Base-by-base conservation (phyloP, 768 basidiomycete species). In the Tubosaeta brunneosetosa region DNA sequence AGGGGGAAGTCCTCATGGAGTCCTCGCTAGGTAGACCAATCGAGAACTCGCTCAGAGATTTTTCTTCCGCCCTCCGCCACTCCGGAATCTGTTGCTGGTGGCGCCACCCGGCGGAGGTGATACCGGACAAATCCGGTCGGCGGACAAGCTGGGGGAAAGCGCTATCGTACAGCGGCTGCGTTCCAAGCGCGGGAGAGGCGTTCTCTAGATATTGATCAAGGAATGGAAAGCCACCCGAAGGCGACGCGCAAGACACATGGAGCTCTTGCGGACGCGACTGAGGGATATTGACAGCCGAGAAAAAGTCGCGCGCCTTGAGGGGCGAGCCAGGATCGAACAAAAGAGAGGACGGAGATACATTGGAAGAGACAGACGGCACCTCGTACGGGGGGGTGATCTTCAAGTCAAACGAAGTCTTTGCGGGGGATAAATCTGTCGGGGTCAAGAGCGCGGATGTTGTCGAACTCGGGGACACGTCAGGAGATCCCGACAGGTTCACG, bases 391-490 rank as follows among this genome's bases (percentile, higher is more conserved):
- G 71, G 55, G 78, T 73, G 41, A 79, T 61, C 65, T 78, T 86
- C 48, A 76, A 63, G 57, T 86, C 83, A 61, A 84, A 82, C 14
- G 77, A 65, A 47, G 78, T 33, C 60, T 69, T 79, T 48, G 80
- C 78, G 26, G 87, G 88, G 13, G 86, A 88, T 46, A 85, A 73
- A 60, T 88, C 86, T 37, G 85, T 84, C 1, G 88, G 87, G 0
- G 88, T 90, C 53, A 88, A 70, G 17, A 89, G 76, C 16, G 83
- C 80, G 36, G 86, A 87, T 14, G 84, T 77, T 2, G 80, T 84
- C 29, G 87, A 88, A 34, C 81, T 80, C 13, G 86, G 87, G 40
- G 86, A 88, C 53, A 87, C 77, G 60, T 88, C 86, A 0, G 86
- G 85, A 41, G 84, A 81, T 56, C 69, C 78, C 4, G 78, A 77